These are phyloP conservation scores for Cucumis cinereus DNA, from an alignment of 306 rosid species.

Conservation along the genomic window DNA sequence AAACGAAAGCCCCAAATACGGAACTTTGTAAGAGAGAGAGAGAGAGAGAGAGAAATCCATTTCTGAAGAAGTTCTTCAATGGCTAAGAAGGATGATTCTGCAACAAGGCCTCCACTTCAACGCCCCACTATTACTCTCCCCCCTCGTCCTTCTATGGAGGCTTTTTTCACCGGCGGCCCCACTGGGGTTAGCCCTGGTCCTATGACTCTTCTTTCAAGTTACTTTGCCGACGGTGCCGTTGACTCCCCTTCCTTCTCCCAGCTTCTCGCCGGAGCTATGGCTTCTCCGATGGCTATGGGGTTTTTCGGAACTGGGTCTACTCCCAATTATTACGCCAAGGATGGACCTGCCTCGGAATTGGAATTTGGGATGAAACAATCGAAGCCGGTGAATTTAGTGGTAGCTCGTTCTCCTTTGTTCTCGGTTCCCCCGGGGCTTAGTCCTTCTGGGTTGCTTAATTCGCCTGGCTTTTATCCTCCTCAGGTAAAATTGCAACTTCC, in stretches of 20 bases:
- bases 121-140: slow-evolving; percentile 79
- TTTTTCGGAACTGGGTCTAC: slow-evolving; percentile 13
- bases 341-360: slow-evolving; percentile 26
- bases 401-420: slow-evolving; percentile 65
- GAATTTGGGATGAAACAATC: slow-evolving; percentile 64
- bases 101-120: slow-evolving; percentile 21
- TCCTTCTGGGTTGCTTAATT: slow-evolving; percentile 87
- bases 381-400: slow-evolving; percentile 65
- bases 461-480: slow-evolving; percentile 84
- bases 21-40: background rate
- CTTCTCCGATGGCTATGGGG: slow-evolving; percentile 60
- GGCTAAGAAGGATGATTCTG: slow-evolving; percentile 43
- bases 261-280: slow-evolving; percentile 96
- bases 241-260: slow-evolving; percentile 75
- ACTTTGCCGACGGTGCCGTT: slow-evolving; percentile 40
- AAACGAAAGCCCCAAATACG: background rate
- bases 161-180: slow-evolving; percentile 50
- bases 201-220: slow-evolving; percentile 86
- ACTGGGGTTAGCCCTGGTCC: slow-evolving; percentile 79
- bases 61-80: background rate
- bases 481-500: slow-evolving; percentile 31
- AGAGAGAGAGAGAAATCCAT: background rate
- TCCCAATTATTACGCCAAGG: slow-evolving; percentile 22
- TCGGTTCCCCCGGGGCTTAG: slow-evolving; percentile 74
- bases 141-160: slow-evolving; percentile 70